phyloP scores from a whole-genome alignment of 2,329 filamentous ascomycete genomes.

The Arthrobotrys sinensis region DNA sequence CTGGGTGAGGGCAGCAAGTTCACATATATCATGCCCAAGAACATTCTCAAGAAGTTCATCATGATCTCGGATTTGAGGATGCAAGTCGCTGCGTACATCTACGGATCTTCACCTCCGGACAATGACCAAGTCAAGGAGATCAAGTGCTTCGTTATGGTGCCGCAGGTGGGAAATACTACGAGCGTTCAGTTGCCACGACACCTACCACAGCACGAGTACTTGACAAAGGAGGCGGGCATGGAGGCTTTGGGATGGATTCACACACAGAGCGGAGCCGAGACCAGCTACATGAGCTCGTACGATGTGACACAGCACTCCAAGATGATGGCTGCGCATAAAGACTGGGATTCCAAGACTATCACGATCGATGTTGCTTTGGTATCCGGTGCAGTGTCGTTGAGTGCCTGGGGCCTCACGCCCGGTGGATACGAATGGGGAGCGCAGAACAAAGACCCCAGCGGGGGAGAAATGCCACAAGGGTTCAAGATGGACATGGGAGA shows the following conservation, averaged over 20 bases:
- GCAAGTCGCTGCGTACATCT: constrained; percentile 95
- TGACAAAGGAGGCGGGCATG: constrained; percentile 75
- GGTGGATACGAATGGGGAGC: constrained; percentile 96
- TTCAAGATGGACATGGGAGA: constrained; percentile 94
- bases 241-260: constrained; percentile 96
- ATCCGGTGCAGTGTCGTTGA: constrained; percentile 93
- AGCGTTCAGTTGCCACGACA: constrained; percentile 92
- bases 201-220: constrained; percentile 90
- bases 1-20: constrained; percentile 87
- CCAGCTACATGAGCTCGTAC: constrained; percentile 93
- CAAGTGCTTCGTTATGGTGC: constrained; percentile 95
- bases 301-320: constrained; percentile 96
- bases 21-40: constrained; percentile 99
- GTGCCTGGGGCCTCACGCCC: constrained; percentile 92
- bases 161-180: constrained; percentile 92
- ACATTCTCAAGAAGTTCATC: constrained; percentile 97
- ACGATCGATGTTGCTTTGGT: constrained; percentile 98
- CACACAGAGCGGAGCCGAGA: constrained; percentile 88
- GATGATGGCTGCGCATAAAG: constrained; percentile 84
- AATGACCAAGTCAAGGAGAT: constrained; percentile 98
- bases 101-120: constrained; percentile 91
- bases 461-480: constrained; percentile 92
- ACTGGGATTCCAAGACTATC: constrained; percentile 91
- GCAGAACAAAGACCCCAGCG: constrained; percentile 87
- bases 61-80: constrained; percentile 96